Evolutionary conservation across 1,139 yeast genomes (phyloP), one percentile per base, ranked within the genome.

Genomic region (Taphrina deformans): DNA sequence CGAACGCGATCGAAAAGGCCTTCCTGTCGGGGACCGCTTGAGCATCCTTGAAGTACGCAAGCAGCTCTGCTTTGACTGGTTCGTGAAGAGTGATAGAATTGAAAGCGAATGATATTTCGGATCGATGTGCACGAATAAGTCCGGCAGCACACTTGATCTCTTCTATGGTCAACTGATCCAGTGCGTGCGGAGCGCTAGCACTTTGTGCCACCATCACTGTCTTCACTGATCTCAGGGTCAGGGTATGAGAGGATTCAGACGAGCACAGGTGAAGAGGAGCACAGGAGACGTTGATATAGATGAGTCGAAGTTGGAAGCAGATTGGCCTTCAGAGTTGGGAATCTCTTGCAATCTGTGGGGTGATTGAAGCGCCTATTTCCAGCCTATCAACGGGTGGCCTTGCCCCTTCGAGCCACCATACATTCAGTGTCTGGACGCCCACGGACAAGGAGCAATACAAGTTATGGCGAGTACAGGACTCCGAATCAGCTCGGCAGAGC

Each of bases 11-110:
- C 69, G 81, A 85, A 72, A 83, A 85, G 12, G 87, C 90, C 70
- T 85, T 77, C 75, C 93, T 80, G 65, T 87, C 85, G 38, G 90
- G 89, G 40, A 78, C 68, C 10, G 87, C 82, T n/a, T 86, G 86
- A 62, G 78, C 79, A 7, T 65, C 67, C 4, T 72, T 89, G 70
- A 83, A 84, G 92, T 92, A 88, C 41, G 79, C 81, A 69, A 84
- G 80, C 75, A 80, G 85, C 7, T 82, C 83, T 65, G 77, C 78
- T 76, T 87, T 87, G 67, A 84, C 76, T 66, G 93, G 93, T 76
- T 88, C 95, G 73, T 83, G 81, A 67, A 88, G 78, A 29, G 91
- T 84, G 69, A 88, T 79, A 35, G 89, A 85, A 75, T 87, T 88
- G 80, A 87, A 87, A 50, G 79, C 74, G 67, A 86, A 76, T 10